Conservation (phyloP, 23 red algal species). For the Gracilaria domingensis region DNA sequence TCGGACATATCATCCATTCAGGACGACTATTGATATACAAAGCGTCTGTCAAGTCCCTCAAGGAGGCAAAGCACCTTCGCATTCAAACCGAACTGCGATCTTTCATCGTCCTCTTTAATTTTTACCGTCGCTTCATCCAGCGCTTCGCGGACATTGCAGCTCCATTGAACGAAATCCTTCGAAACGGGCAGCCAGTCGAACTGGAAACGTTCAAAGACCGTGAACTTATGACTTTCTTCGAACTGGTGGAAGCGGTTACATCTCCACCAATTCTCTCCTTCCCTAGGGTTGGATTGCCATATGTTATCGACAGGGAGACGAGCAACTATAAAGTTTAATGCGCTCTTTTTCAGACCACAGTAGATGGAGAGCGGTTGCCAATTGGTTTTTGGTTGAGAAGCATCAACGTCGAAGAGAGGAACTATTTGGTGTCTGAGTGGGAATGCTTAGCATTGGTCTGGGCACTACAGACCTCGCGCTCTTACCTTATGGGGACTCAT, state of each 20-base stretch:
- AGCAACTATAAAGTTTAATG: constrained; percentile 5
- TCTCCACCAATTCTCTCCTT: neutral
- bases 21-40: neutral
- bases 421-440: constrained; percentile 29
- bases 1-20: neutral
- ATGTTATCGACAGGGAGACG: constrained; percentile 25
- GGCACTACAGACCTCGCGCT: constrained; percentile 1
- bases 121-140: neutral
- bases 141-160: neutral
- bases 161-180: neutral
- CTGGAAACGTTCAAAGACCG: neutral
- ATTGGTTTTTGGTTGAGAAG: constrained; percentile 33
- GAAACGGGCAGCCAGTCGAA: neutral
- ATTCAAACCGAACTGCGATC: neutral
- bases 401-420: neutral
- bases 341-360: constrained; percentile 8
- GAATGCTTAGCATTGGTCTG: constrained; percentile 54
- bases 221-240: neutral
- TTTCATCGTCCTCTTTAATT: neutral
- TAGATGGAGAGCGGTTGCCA: neutral
- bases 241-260: neutral
- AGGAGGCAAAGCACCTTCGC: no score
- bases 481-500: constrained; percentile 15
- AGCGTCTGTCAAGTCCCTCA: neutral
- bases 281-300: no score